Evolutionary conservation across 345 rosid genomes (phyloP).

Genomic region (Syzygium grande): DNA sequence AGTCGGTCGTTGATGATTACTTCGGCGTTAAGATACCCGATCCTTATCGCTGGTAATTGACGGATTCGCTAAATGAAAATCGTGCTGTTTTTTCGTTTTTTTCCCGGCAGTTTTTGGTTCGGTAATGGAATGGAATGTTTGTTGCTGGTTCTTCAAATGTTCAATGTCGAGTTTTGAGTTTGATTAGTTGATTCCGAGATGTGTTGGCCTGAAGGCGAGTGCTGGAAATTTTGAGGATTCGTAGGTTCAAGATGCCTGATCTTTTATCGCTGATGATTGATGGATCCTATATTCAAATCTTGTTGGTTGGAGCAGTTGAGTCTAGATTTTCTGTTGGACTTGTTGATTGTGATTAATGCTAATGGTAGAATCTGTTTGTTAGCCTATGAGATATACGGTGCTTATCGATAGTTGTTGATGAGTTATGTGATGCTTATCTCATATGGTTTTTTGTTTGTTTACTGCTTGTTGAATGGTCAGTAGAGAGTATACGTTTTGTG

Average conservation of each 20-base stretch:
- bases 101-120: neutral
- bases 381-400: neutral
- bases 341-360: neutral
- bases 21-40: slow-evolving; percentile 69
- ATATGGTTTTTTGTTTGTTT: neutral
- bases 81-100: neutral
- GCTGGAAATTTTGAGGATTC: neutral
- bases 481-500: neutral
- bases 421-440: neutral
- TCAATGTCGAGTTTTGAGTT: neutral
- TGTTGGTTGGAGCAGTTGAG: neutral
- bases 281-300: neutral
- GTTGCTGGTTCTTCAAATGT: neutral
- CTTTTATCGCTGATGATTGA: neutral
- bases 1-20: slow-evolving; percentile 64
- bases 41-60: slow-evolving; percentile 77
- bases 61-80: neutral
- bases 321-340: neutral
- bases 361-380: neutral
- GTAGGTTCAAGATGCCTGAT: neutral
- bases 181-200: neutral
- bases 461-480: neutral
- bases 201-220: neutral
- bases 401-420: neutral
- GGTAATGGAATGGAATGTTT: neutral